Conservation (phyloP, 2,329 filamentous ascomycete species). For the Fusarium duplospermum region DNA sequence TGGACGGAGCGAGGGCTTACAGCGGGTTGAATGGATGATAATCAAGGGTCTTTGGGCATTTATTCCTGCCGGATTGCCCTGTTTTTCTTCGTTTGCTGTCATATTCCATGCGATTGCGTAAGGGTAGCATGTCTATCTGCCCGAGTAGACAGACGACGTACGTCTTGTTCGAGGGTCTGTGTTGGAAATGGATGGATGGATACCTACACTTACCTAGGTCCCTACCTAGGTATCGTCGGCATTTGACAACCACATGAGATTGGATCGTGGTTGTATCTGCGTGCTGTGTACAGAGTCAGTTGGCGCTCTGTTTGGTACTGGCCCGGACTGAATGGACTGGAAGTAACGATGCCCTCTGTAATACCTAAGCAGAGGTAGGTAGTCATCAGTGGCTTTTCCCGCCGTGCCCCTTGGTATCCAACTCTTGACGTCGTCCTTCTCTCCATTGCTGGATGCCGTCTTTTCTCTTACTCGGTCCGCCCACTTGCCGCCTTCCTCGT, state of each 20-base stretch:
- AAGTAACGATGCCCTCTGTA: background rate
- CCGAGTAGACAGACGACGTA: background rate
- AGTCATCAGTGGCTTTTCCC: background rate
- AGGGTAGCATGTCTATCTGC: background rate
- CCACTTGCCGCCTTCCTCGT: slow-evolving; percentile 3
- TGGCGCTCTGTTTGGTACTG: background rate
- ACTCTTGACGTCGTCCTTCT: background rate
- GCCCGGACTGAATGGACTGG: background rate
- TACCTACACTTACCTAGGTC: too few species aligned
- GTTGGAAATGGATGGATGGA: background rate
- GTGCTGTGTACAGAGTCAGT: background rate
- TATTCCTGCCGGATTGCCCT: background rate
- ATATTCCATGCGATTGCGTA: background rate
- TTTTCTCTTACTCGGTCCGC: background rate
- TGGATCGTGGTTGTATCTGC: slow-evolving; percentile 2
- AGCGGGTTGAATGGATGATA: background rate
- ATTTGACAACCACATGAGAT: slow-evolving; percentile 6
- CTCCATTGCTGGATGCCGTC: background rate
- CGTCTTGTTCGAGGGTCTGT: background rate
- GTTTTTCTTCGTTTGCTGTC: background rate
- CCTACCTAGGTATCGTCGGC: background rate
- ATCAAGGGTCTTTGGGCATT: background rate
- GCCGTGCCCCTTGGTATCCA: background rate
- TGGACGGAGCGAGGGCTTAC: background rate
- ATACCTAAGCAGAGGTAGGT: background rate